Evolutionary conservation across 2,329 filamentous ascomycete genomes (phyloP), one percentile per base, ranked within the genome.

Genomic region (Fonsecaea monophora): DNA sequence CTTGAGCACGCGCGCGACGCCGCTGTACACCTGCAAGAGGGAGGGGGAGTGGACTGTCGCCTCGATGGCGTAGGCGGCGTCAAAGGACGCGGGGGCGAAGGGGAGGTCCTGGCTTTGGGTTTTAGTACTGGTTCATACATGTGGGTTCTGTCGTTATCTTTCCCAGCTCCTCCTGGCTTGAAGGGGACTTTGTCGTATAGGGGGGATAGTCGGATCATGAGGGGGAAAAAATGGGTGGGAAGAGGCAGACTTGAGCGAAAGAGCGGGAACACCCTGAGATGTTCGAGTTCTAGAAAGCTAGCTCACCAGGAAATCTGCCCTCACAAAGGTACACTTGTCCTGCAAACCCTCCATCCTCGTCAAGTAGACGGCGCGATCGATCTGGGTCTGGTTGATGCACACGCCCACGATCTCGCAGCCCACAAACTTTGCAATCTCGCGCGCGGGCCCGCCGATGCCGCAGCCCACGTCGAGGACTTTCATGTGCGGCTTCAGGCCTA

Each of bases 401-500:
- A 77, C 30, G 0, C 75, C 75, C 0, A 74, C 70, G 9, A 77
- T 70, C 21, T 73, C 63, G 38, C 72, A 74, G 4, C 74, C 74
- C 0, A 72, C 70, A 45, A 76, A 73, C 0, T 57, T 70, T 7
- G 75, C 74, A 15, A 77, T 74, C 60, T 76, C 73, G 9, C 75
- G 59, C 0, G 75, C 74, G 1, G 75, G 75, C 3, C 70, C 72
- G 9, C 75, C 75, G 35, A 77, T 72, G 4, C 75, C 75, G 50
- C 75, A 77, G 5, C 75, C 75, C 30, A 76, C 73, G 57, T 77
- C 75, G 8, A 77, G 68, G 2, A 77, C 73, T 32, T 69, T 71
- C 73, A 74, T 75, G 13, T 66, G 66, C 2, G 68, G 56, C 25
- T 67, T 60, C 13, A 77, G 61, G 15, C 64, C 53, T 34, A 75